phyloP scores from a whole-genome alignment of 1,139 yeast species.

The Taphrina confusa region DNA sequence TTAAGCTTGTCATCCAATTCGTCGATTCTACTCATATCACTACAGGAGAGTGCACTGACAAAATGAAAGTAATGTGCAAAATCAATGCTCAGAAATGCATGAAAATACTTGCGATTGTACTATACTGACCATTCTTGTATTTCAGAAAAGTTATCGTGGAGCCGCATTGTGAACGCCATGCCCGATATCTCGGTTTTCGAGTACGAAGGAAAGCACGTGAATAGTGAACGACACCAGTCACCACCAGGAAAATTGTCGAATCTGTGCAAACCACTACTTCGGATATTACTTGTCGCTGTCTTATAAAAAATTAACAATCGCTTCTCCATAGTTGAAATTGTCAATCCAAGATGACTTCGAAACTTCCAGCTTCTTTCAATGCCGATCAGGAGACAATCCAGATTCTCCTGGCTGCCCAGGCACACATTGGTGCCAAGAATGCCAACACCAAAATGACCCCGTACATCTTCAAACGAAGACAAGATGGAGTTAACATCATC shows the following conservation, averaged over 20 bases:
- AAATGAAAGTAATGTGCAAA: too few species aligned
- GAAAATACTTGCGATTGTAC: too few species aligned
- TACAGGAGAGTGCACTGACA: too few species aligned
- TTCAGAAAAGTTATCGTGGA: too few species aligned
- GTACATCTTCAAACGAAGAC: conserved; percentile 98
- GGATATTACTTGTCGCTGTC: background rate
- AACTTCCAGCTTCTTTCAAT: conserved; percentile 33
- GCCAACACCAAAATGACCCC: conserved; percentile 99
- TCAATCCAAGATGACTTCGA: conserved; percentile 14
- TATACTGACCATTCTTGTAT: too few species aligned
- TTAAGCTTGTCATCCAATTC: conserved; percentile 27
- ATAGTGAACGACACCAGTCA: background rate
- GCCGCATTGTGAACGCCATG: too few species aligned
- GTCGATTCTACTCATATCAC: conserved; percentile 3
- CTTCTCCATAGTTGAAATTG: background rate
- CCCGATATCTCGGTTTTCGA: too few species aligned
- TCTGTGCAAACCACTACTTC: background rate
- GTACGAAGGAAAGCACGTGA: too few species aligned
- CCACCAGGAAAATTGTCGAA: background rate
- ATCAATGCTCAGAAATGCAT: too few species aligned
- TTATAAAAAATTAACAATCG: background rate
- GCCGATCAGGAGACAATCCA: conserved; percentile 53
- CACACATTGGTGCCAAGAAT: conserved; percentile 99
- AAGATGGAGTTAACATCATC: conserved; percentile 99
- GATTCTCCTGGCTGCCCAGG: conserved; percentile 99